Percentiles rank a stretch among this genome's conserved stretches.
Conservation (phyloP, 192 early-diverging fungal species). For the Diversispora epigaea region DNA sequence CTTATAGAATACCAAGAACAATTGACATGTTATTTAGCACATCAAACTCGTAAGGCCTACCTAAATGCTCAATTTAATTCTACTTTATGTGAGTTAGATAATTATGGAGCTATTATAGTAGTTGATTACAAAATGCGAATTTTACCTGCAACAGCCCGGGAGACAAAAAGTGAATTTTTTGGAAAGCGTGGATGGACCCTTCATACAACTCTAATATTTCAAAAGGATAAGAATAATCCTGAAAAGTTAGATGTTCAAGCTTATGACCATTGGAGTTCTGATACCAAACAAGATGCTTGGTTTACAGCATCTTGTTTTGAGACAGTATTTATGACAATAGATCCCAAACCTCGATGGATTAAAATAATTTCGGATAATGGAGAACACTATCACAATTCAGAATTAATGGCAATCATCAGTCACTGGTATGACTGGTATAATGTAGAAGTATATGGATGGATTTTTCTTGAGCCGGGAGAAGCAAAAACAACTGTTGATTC, state of each 20-base stretch:
- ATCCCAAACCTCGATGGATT: too few species aligned
- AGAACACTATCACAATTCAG: background rate
- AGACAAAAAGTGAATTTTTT: conserved; percentile 14
- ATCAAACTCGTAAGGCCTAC: background rate
- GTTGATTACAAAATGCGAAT: conserved; percentile 11
- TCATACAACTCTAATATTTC: background rate
- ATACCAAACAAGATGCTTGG: too few species aligned
- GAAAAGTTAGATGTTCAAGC: too few species aligned
- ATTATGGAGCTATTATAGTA: background rate
- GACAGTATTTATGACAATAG: too few species aligned
- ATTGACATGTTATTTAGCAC: conserved; percentile 9
- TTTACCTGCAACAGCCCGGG: background rate
- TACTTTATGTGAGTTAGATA: background rate
- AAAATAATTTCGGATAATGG: conserved; percentile 3
- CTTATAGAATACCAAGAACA: background rate
- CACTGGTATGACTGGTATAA: background rate
- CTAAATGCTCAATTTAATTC: background rate
- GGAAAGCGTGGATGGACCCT: background rate
- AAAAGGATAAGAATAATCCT: conserved; percentile 4
- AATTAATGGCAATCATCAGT: background rate
- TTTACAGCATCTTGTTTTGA: too few species aligned
- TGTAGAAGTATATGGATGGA: background rate
- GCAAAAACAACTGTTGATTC: background rate
- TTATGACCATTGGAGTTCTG: too few species aligned
- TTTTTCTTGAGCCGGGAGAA: background rate